Base-by-base conservation (phyloP, 179 eudicot species). In the Heliamphora pulchella region DNA sequence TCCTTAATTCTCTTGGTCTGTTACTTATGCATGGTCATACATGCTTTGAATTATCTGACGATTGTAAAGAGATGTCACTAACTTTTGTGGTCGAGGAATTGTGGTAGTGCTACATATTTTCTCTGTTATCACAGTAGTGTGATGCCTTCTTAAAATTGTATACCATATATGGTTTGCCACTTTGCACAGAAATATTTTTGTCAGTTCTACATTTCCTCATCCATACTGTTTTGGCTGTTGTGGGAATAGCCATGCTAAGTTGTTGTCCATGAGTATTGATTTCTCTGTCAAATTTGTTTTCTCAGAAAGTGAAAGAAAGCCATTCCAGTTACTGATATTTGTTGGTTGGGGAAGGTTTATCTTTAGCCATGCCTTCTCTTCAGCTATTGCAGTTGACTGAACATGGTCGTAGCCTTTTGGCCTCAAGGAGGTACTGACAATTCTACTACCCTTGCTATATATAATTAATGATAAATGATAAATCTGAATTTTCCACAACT, bases 341-440 rank as follows among this genome's bases (percentile, higher is more conserved):
- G 22, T 83, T 71, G 48, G 71, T 55, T 80, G 74, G 82, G 82
- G 84, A 81, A 86, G 79, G 71, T 80, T 78, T 82, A 71, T 84
- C 80, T 82, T 75, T 63, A 75, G 82, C 73, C 82, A 96, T 96
- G 99, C 85, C 98, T 85, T 96, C 99, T 78, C 98, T 94, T 84
- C 99, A 96, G 87, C 92, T 94, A 76, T 86, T 96, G 85, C 97
- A 89, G 85, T 84, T 96, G 81, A 96, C 97, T 66, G 97, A 92
- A 86, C 98, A 83, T 86, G 99, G 99, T 59, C 92, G 92, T 43
- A 84, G 86, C 80, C 85, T 96, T 86, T 88, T 92, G 81, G 88
- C 90, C 76, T 94, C 98, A 1, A 91, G 93, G 85, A 90, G 97
- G 97, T 91, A 84, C 68, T 61, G 11, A 67, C 47, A 18, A 17